Evolutionary conservation across 164 flowering plant genomes (phyloP).

Genomic region (Dillenia turbinata): DNA sequence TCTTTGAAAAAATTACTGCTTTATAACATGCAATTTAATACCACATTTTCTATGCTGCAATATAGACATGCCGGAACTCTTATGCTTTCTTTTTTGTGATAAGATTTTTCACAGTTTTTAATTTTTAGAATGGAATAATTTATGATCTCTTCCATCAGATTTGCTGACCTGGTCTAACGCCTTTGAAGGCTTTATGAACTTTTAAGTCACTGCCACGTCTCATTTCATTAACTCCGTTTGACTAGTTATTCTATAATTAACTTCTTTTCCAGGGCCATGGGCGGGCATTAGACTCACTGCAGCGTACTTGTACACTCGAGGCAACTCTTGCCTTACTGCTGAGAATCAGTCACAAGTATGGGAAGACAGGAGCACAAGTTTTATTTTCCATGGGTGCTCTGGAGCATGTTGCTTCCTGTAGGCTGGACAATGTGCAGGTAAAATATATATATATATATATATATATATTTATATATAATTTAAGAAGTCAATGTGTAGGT

Average conservation of each 20-base stretch:
- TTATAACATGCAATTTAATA: too few relatives aligned
- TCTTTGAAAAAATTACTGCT: too few relatives aligned
- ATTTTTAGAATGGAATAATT: not conserved
- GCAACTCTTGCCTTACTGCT: conserved; percentile 74
- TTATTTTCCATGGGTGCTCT: conserved; percentile 83
- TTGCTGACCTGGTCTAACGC: not conserved
- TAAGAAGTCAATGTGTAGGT: too few relatives aligned
- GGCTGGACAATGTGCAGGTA: conserved; percentile 45
- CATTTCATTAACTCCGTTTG: not conserved
- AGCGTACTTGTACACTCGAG: conserved; percentile 68
- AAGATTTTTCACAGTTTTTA: not conserved
- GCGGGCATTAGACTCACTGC: conserved; percentile 57
- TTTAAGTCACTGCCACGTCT: not conserved
- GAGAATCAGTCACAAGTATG: conserved; percentile 82
- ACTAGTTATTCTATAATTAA: not conserved
- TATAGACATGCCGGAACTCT: too few relatives aligned
- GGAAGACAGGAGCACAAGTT: conserved; percentile 84
- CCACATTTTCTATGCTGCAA: too few relatives aligned
- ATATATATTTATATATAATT: not conserved
- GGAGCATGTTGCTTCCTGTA: conserved; percentile 80
- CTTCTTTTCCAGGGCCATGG: conserved; percentile 43
- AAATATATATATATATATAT: conserved; percentile 19
- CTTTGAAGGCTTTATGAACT: not conserved
- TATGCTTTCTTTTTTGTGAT: too few relatives aligned
- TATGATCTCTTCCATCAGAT: not conserved